Evolutionary conservation across 192 early-diverging fungal genomes (phyloP).

Genomic region (Coemansia sp.): DNA sequence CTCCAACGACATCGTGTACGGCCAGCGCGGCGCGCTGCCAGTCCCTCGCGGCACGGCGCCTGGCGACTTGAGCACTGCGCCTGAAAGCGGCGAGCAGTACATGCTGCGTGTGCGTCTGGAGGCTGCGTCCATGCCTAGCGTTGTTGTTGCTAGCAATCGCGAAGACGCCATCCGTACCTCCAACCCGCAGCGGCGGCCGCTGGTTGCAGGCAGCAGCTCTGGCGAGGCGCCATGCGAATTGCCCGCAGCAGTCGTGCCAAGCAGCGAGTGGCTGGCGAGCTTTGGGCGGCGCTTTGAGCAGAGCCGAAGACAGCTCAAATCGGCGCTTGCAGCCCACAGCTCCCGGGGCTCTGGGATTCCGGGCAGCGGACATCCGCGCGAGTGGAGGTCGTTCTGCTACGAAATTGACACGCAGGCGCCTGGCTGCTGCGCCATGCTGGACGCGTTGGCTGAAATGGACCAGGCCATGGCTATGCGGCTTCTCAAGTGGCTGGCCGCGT

Average conservation of each 20-base stretch:
- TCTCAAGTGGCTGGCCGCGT: constrained; percentile 34
- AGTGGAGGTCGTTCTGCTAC: constrained; percentile 42
- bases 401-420: neutral
- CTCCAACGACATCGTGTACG: constrained; percentile 2
- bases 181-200: neutral
- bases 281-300: constrained; percentile 8
- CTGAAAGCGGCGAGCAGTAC: constrained; percentile 44
- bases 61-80: constrained; percentile 27
- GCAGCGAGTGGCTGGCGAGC: constrained; percentile 7
- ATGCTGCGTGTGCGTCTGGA: constrained; percentile 41
- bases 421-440: constrained; percentile 6
- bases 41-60: constrained; percentile 8
- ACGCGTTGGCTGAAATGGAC: constrained; percentile 27
- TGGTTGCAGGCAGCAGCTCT: neutral
- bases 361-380: constrained; percentile 8
- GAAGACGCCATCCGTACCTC: constrained; percentile 2
- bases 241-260: neutral
- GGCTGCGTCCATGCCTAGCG: constrained; percentile 15
- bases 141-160: constrained; percentile 14
- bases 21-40: constrained; percentile 32
- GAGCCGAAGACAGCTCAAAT: constrained; percentile 4
- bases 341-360: constrained; percentile 14
- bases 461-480: constrained; percentile 32
- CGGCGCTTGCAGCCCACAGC: neutral
- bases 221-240: neutral